Evolutionary conservation across 2,329 filamentous ascomycete species (phyloP), one percentile per base, ranked within the genome.

Genomic region (Allantophomopsis lycopodina): DNA sequence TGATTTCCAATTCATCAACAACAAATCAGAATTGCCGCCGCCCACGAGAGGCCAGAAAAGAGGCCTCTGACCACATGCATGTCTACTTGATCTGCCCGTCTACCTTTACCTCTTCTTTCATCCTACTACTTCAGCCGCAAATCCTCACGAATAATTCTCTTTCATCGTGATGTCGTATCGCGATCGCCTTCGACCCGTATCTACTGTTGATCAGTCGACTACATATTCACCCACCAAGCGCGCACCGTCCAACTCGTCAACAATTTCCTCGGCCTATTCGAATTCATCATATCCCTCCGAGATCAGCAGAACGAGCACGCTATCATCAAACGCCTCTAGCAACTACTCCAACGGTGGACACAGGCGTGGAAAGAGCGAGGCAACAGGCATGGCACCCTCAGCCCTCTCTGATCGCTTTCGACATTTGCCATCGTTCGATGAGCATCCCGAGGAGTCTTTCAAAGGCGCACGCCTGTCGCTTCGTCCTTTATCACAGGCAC

Each of bases 311-410:
- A 74, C 76, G 32, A 85, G 79, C 57, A 82, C 82, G 36, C 66
- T 80, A 48, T 84, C 81, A 14, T 89, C 84, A 23, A 70, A 76
- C 46, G 71, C 71, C n/a, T 85, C 83, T 28, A 76, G 73, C 55
- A 66, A 65, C 35, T 73, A 74, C 41, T 53, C 52, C 20, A 48
- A 61, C 46, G 42, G 56, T 59, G 68, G 69, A 37, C 84, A 89
- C 54, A 82, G 77, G 58, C 76, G 85, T 56, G 83, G 83, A 44
- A 71, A 78, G 58, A 89, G 83, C 60, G 83, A 91, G 65, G 72
- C 72, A 42, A 69, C 69, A 43, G 66, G 67, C 34, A 69, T 76
- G 53, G 56, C 68, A 49, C 60, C 66, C 43, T 61, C 69, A 48
- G 60, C 61, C 42, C 55, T 65, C 59, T 58, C 68, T 54, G 62